phyloP scores from a whole-genome alignment of 768 basidiomycete species.

The Rossbeevera mucosa region DNA sequence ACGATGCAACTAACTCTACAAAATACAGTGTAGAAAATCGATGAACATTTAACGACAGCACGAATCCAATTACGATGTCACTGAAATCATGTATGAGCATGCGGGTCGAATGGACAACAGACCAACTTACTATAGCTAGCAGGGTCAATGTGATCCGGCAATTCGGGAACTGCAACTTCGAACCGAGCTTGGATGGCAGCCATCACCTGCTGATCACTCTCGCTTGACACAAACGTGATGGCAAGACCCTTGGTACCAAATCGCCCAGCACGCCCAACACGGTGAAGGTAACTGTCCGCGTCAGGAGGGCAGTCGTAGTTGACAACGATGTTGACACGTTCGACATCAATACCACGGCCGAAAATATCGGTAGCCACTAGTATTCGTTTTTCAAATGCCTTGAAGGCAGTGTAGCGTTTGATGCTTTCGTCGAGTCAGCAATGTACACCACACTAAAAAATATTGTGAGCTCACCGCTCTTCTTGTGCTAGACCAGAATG shows the following conservation, averaged over 20 bases:
- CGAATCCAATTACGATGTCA: constrained; percentile 41
- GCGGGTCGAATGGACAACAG: neutral
- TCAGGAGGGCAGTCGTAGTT: constrained; percentile 98
- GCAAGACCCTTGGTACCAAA: constrained; percentile 99
- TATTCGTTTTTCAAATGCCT: constrained; percentile 98
- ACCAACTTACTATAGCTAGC: constrained; percentile 84
- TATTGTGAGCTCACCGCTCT: constrained; percentile 70
- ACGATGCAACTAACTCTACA: constrained; percentile 60
- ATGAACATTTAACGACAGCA: constrained; percentile 8
- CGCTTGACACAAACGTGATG: constrained; percentile 92
- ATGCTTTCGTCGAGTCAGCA: constrained; percentile 52
- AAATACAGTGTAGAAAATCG: constrained; percentile 14
- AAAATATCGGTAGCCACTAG: constrained; percentile 99
- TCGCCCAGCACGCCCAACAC: constrained; percentile 97
- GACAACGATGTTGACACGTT: constrained; percentile 98
- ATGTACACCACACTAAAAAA: neutral
- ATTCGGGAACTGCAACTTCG: constrained; percentile 93
- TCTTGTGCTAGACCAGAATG: constrained; percentile 94
- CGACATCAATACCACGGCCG: constrained; percentile 98
- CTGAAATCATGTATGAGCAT: constrained; percentile 17
- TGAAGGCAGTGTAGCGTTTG: constrained; percentile 94
- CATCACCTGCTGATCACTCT: constrained; percentile 92
- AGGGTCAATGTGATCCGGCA: constrained; percentile 91
- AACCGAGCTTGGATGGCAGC: constrained; percentile 91
- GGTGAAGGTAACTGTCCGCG: constrained; percentile 97